These are phyloP conservation scores for Marasmius tenuissimus DNA, from an alignment of 1,284 basidiomycete genomes.

Conservation along the genomic window DNA sequence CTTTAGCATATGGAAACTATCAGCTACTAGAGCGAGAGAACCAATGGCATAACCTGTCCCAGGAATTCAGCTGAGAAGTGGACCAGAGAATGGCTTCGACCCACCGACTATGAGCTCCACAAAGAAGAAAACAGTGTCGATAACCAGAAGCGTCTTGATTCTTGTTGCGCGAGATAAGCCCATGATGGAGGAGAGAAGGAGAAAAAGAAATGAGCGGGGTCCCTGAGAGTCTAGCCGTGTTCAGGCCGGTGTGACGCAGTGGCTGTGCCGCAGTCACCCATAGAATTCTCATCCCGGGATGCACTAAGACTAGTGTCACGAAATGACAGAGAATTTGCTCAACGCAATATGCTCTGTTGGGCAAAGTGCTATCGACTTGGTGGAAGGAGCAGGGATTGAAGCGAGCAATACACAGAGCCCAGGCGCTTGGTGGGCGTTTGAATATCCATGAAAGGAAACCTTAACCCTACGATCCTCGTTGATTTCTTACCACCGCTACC, in stretches of 20 bases:
- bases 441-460: not conserved
- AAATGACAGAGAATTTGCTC: no score
- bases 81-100: conserved; percentile 22
- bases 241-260: no score
- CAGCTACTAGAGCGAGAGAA: conserved; percentile 93
- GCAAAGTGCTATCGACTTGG: no score
- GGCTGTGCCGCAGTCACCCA: no score
- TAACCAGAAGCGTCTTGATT: conserved; percentile 80
- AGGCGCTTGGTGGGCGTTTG: no score
- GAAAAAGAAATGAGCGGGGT: not conserved
- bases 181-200: conserved; percentile 33
- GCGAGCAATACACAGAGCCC: no score
- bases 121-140: conserved; percentile 92
- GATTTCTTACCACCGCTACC: not conserved
- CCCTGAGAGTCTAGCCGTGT: no score
- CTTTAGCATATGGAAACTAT: conserved; percentile 99
- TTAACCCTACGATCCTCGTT: not conserved
- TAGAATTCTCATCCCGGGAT: no score
- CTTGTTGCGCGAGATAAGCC: conserved; percentile 70
- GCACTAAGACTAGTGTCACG: no score
- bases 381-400: no score
- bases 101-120: conserved; percentile 84
- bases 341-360: no score
- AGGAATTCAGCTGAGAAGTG: not conserved
- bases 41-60: conserved; percentile 85